A percentile compares a stretch with the other conserved stretches of the same genome.
Evolutionary conservation across 1,284 basidiomycete species (phyloP).

Genomic region (Rhodotorula sp.): DNA sequence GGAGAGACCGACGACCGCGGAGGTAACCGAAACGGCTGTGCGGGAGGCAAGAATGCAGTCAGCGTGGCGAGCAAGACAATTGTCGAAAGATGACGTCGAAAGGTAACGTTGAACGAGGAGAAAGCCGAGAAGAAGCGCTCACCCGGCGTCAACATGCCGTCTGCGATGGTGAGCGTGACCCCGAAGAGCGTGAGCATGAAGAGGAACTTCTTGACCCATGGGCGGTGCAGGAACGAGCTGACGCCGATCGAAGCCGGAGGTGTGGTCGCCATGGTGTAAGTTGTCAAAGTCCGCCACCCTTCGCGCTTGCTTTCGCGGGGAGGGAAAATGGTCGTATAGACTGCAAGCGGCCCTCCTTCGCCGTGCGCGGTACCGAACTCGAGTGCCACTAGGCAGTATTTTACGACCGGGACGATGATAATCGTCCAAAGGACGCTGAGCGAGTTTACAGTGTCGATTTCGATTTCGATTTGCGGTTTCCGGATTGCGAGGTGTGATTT

Average conservation of each 20-base stretch:
- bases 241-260: constrained; percentile 5
- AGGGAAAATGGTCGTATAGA: constrained; percentile 63
- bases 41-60: constrained; percentile 37
- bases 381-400: constrained; percentile 64
- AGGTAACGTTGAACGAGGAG: too few relatives aligned
- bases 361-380: constrained; percentile 53
- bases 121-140: neutral
- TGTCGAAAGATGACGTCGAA: constrained; percentile 40
- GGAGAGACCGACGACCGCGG: constrained; percentile 64
- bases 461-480: too few relatives aligned
- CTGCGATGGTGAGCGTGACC: constrained; percentile 61
- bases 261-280: constrained; percentile 41
- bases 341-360: constrained; percentile 57
- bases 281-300: constrained; percentile 50
- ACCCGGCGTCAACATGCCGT: constrained; percentile 54
- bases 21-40: constrained; percentile 66
- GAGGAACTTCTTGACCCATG: constrained; percentile 15
- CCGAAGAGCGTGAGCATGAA: constrained; percentile 22
- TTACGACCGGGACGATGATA: constrained; percentile 61
- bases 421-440: constrained; percentile 60
- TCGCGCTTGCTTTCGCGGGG: constrained; percentile 47
- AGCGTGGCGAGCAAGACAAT: neutral
- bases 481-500: too few relatives aligned
- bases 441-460: too few relatives aligned
- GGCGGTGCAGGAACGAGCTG: constrained; percentile 3